Evolutionary conservation across 2,329 filamentous ascomycete genomes (phyloP).

Genomic region (Fusarium keratoplasticum): DNA sequence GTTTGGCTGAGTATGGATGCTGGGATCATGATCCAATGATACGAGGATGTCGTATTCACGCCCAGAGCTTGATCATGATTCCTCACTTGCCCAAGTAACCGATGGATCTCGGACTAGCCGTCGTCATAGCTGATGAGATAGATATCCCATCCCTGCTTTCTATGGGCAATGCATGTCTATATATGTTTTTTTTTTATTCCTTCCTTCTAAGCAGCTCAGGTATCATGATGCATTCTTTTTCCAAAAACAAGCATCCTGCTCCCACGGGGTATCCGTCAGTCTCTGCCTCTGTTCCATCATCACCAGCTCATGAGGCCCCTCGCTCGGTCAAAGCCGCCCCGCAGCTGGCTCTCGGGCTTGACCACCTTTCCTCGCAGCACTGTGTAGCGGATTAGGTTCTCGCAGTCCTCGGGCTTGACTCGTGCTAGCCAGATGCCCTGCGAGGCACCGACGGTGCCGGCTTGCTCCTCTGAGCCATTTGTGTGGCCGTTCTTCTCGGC

Average conservation of each 20-base stretch:
- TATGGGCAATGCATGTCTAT: not conserved
- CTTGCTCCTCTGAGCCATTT: conserved; percentile 31
- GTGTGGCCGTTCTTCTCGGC: conserved; percentile 33
- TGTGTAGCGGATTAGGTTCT: conserved; percentile 90
- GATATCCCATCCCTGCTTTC: not conserved
- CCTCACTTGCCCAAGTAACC: not conserved
- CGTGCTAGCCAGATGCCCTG: conserved; percentile 95
- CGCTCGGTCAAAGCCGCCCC: conserved; percentile 89
- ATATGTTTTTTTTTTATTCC: not conserved
- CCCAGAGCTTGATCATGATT: not conserved
- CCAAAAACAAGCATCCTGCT: not conserved
- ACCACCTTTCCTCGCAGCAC: conserved; percentile 93
- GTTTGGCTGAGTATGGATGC: not conserved
- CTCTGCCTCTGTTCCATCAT: not conserved
- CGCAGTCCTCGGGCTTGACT: conserved; percentile 87
- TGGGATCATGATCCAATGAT: conserved; percentile 23
- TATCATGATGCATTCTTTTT: conserved; percentile 6
- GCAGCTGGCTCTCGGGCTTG: conserved; percentile 85
- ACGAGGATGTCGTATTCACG: not conserved
- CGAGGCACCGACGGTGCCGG: conserved; percentile 68
- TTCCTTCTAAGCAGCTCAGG: not conserved
- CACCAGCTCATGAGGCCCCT: conserved; percentile 90
- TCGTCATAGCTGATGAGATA: not conserved
- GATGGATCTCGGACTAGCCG: not conserved
- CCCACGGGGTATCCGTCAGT: not conserved